phyloP scores from a whole-genome alignment of 2,329 filamentous ascomycete genomes.

The Scedosporium dehoogii region DNA sequence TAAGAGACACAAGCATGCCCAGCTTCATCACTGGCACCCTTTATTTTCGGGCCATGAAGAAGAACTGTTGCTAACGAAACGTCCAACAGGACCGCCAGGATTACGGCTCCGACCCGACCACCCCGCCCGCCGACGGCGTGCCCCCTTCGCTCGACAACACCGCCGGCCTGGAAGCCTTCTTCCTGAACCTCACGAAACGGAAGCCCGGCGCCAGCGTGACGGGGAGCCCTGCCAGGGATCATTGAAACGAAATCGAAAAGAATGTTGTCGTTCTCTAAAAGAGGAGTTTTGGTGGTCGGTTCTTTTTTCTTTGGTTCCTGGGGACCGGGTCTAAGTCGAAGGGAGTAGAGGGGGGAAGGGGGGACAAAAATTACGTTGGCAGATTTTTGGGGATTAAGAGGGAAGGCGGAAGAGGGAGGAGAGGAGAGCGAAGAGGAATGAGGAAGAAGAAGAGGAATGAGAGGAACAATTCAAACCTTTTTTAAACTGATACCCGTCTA shows the following conservation, averaged over 20 bases:
- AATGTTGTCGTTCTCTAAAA: background rate
- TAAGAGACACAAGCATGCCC: slow-evolving; percentile 25
- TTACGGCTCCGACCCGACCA: slow-evolving; percentile 32
- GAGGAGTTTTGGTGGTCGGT: background rate
- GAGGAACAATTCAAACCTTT: background rate
- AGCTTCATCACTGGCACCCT: background rate
- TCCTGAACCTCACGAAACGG: slow-evolving; percentile 49
- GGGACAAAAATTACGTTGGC: too few species aligned
- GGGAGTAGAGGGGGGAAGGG: too few species aligned
- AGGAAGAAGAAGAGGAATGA: background rate
- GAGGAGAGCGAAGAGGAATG: background rate
- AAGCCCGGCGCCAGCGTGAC: slow-evolving; percentile 19
- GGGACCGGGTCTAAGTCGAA: too few species aligned
- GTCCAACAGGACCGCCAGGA: slow-evolving; percentile 43
- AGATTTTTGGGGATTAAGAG: too few species aligned
- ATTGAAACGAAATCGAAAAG: background rate
- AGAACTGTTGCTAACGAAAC: background rate
- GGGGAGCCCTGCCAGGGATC: slow-evolving; percentile 5
- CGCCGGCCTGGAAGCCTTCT: slow-evolving; percentile 50
- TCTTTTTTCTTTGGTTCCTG: too few species aligned
- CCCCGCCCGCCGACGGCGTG: slow-evolving; percentile 25
- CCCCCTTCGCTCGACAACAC: slow-evolving; percentile 37
- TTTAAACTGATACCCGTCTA: background rate
- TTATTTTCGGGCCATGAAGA: background rate
- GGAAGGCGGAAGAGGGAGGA: background rate